Base-by-base conservation (phyloP, 2,329 filamentous ascomycete species). In the Xylariomycetidae sp. region DNA sequence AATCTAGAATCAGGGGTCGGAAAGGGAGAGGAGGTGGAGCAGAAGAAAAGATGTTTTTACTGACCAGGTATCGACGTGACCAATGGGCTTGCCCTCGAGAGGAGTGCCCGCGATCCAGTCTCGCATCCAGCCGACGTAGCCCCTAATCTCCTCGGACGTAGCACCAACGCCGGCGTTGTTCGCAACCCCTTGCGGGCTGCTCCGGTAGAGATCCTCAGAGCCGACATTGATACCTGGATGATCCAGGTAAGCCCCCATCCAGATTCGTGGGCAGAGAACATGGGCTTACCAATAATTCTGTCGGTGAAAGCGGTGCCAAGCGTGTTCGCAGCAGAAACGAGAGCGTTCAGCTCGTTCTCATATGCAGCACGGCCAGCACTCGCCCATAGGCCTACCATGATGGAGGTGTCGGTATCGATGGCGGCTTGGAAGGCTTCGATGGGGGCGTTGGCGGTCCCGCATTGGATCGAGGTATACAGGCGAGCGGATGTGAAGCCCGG, bases 401-500 rank as follows among this genome's bases (percentile, higher is more conserved):
- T 41, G 4, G 42, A 36, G 3, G 46, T 54, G 22, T 52, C 38
- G 15, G 53, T 51, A 37, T 56, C 52, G 32, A 55, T 48, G 29
- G 52, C 53, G 17, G 53, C 53, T 27, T 43, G 45, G 39, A 42
- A 56, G 3, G 53, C 53, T 16, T 43, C 44, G 38, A 51, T 57
- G 11, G 50, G 51, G n/a, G 46, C 49, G 6, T 45, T 42, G 5
- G 44, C 30, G 13, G 48, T 53, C 14, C 56, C 58, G 38, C 53
- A 56, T 35, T 56, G 49, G 38, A 58, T 47, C 10, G 51, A 54
- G 3, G 53, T 58, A 37, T 56, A 71, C 17, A 72, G 55, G 36
- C 68, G 63, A 31, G 65, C 68, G 36, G 65, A 66, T 30, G 60
- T 63, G 56, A 70, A 71, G 34, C 59, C 55, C 7, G 49, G 40